Evolutionary conservation across 2,329 filamentous ascomycete genomes (phyloP).

Genomic region (Elsinoe batatas): DNA sequence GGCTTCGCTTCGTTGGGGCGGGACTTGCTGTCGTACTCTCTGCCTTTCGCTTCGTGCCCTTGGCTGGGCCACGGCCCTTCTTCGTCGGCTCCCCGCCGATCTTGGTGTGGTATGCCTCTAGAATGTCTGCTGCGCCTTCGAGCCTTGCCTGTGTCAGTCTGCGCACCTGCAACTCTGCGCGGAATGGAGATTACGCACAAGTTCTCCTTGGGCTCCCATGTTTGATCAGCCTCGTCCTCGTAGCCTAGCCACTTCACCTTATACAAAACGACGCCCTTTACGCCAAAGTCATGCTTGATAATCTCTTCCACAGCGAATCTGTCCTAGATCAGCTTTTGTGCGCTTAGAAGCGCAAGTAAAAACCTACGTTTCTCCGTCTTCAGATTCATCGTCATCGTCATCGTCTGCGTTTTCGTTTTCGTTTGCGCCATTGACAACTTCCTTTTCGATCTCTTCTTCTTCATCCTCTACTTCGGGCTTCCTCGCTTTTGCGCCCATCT

Average conservation of each 20-base stretch:
- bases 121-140: constrained; percentile 39
- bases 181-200: constrained; percentile 37
- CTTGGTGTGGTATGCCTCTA: constrained; percentile 53
- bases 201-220: constrained; percentile 72
- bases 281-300: constrained; percentile 51
- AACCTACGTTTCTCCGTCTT: constrained; percentile 39
- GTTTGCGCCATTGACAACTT: constrained; percentile 20
- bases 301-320: constrained; percentile 71
- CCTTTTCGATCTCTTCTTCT: constrained; percentile 21
- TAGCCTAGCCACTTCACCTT: constrained; percentile 77
- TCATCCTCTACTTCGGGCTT: constrained; percentile 24
- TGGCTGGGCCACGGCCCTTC: constrained; percentile 22
- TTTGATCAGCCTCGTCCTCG: constrained; percentile 57
- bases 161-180: neutral
- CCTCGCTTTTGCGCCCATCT: constrained; percentile 12
- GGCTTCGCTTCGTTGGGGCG: constrained; percentile 19
- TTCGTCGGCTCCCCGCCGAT: constrained; percentile 47
- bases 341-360: constrained; percentile 29
- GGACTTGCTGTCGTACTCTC: constrained; percentile 15
- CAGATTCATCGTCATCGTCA: constrained; percentile 28
- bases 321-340: constrained; percentile 21
- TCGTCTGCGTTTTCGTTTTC: constrained; percentile 29
- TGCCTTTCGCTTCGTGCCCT: constrained; percentile 18
- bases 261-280: constrained; percentile 44
- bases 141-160: constrained; percentile 16